These are phyloP conservation scores for Monosporascus sp. DNA, from an alignment of 2,329 filamentous ascomycete species.

Conservation along the genomic window DNA sequence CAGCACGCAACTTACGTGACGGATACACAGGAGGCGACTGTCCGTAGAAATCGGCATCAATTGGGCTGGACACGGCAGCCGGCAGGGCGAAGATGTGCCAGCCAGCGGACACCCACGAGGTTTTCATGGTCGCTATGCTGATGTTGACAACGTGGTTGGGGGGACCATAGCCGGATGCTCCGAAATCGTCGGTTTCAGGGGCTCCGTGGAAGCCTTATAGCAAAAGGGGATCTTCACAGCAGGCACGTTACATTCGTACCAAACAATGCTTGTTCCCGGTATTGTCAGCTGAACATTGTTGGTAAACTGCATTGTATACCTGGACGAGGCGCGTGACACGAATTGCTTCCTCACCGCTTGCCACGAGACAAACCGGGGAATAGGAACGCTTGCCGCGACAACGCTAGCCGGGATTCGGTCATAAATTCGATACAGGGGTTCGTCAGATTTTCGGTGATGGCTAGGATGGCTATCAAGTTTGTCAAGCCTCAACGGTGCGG, in stretches of 20 bases:
- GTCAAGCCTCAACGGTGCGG: background rate
- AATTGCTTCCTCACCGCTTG: background rate
- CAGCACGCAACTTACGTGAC: slow-evolving; percentile 18
- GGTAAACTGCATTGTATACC: background rate
- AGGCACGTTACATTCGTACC: too few relatives aligned
- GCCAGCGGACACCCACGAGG: slow-evolving; percentile 3
- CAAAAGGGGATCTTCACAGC: background rate
- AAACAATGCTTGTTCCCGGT: too few relatives aligned
- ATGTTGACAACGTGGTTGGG: background rate
- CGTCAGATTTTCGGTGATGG: background rate
- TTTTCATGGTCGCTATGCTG: slow-evolving; percentile 12
- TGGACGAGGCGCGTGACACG: background rate
- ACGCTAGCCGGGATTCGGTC: background rate
- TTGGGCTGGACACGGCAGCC: slow-evolving; percentile 5
- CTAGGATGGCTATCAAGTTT: too few relatives aligned
- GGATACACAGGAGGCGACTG: slow-evolving; percentile 23
- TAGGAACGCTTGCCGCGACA: background rate
- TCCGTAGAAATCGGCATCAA: slow-evolving; percentile 13
- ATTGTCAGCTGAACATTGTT: background rate
- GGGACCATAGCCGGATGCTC: background rate
- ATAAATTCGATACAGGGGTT: background rate
- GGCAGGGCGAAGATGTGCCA: slow-evolving; percentile 10
- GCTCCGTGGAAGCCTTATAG: background rate
- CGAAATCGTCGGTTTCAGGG: background rate
- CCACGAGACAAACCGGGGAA: background rate